Percentiles rank a stretch among this genome's conserved stretches.
Evolutionary conservation across 805 yeast genomes (phyloP).

Genomic region (Phaffomyces opuntiae): DNA sequence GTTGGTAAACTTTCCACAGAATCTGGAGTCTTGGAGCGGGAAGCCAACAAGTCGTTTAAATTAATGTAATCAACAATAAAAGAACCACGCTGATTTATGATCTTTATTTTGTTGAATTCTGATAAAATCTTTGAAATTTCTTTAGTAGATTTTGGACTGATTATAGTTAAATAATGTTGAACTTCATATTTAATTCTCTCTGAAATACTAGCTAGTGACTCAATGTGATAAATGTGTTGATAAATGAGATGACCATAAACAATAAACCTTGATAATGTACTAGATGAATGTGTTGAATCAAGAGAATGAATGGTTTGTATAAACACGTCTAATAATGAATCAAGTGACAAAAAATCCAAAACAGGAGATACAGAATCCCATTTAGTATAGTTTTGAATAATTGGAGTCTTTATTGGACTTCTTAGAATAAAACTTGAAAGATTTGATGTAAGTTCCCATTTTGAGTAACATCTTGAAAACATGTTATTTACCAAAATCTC

Average conservation of each 20-base stretch:
- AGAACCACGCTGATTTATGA: conserved; percentile 11
- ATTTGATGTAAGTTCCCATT: conserved; percentile 1
- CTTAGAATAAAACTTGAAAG: conserved; percentile 8
- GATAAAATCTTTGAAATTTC: neutral
- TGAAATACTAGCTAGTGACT: conserved; percentile 8
- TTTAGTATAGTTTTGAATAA: neutral
- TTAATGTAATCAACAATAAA: conserved; percentile 14
- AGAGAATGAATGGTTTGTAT: neutral
- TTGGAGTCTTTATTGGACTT: neutral
- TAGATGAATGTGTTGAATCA: neutral
- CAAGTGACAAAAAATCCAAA: neutral
- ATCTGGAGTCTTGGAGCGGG: neutral
- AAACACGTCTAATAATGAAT: conserved; percentile 6
- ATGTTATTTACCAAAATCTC: neutral
- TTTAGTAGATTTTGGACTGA: conserved; percentile 2
- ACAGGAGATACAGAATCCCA: neutral
- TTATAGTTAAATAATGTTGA: conserved; percentile 7
- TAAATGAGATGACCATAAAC: conserved; percentile 10
- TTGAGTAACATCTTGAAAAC: conserved; percentile 8
- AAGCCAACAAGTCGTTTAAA: neutral
- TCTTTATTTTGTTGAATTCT: neutral
- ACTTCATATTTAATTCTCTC: conserved; percentile 16
- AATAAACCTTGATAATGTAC: conserved; percentile 4
- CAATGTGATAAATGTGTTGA: conserved; percentile 9
- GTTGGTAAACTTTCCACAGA: neutral